phyloP scores from a whole-genome alignment of 805 yeast genomes.

The Candida piceae region DNA sequence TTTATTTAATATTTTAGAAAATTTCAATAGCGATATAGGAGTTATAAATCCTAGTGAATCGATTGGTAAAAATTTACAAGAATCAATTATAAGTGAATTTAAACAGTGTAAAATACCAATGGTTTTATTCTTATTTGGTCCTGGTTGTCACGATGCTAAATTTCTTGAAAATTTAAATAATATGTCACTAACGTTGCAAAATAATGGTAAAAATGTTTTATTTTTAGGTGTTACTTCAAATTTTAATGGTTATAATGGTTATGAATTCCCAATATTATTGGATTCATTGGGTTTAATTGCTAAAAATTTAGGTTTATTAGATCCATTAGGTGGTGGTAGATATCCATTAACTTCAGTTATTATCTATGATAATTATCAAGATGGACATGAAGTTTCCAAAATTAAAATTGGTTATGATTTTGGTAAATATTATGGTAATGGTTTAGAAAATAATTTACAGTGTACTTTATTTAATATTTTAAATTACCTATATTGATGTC shows the following conservation, averaged over 20 bases:
- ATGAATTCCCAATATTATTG: constrained; percentile 23
- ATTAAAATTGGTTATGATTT: constrained; percentile 25
- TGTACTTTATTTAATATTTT: constrained; percentile 12
- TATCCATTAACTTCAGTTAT: constrained; percentile 29
- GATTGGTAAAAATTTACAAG: too few species aligned
- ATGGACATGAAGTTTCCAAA: constrained; percentile 19
- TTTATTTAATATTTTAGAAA: constrained; percentile 3
- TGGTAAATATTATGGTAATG: constrained; percentile 13
- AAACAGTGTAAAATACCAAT: too few species aligned
- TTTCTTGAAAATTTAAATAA: constrained; percentile 6
- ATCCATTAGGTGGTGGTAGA: constrained; percentile 34
- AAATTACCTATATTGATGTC: too few species aligned
- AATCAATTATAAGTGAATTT: too few species aligned
- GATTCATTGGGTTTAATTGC: constrained; percentile 26
- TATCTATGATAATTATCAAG: constrained; percentile 14
- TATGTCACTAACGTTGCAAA: background rate
- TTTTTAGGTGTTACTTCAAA: constrained; percentile 23
- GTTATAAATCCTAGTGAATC: background rate
- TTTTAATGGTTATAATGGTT: constrained; percentile 7
- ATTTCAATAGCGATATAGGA: background rate
- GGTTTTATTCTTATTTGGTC: constrained; percentile 15
- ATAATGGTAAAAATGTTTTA: background rate
- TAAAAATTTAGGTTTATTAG: constrained; percentile 18
- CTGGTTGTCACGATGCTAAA: constrained; percentile 10
- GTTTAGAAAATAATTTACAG: constrained; percentile 12